Percentiles rank a stretch among this genome's conserved stretches.
phyloP scores from a whole-genome alignment of 139 green algal genomes.

The Tetratostichococcus sp. region DNA sequence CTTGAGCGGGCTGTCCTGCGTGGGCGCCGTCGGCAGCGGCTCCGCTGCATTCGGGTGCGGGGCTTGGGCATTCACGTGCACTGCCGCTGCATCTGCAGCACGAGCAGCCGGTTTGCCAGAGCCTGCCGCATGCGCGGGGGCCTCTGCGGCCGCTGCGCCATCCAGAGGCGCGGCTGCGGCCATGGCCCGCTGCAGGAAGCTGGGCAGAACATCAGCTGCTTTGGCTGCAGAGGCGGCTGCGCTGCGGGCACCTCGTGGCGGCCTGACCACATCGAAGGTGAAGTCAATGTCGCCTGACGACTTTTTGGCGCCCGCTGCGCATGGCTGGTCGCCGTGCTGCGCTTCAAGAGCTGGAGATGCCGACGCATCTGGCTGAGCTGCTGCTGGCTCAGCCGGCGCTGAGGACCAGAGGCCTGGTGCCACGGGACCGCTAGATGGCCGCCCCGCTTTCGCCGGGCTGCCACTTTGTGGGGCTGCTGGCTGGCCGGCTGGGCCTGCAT shows the following conservation, averaged over 20 bases:
- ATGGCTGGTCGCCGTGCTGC: neutral
- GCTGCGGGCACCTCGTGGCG: too few relatives aligned
- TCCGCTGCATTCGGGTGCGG: too few relatives aligned
- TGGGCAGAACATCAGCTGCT: constrained; percentile 17
- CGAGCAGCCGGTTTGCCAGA: too few relatives aligned
- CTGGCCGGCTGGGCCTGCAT: neutral
- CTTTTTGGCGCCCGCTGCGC: too few relatives aligned
- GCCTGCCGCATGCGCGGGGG: too few relatives aligned
- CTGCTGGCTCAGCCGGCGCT: neutral
- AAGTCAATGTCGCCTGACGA: constrained; percentile 3
- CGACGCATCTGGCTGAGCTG: too few relatives aligned
- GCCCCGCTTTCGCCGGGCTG: neutral
- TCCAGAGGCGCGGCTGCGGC: neutral
- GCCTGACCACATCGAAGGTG: constrained; percentile 6
- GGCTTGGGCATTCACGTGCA: neutral
- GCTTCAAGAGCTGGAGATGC: neutral
- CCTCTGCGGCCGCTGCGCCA: neutral
- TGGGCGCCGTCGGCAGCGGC: neutral
- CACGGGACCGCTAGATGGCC: too few relatives aligned
- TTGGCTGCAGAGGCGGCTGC: neutral
- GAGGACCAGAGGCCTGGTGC: too few relatives aligned
- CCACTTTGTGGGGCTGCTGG: neutral
- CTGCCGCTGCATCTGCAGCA: neutral
- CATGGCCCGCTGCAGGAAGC: constrained; percentile 33
- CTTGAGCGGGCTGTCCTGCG: neutral